Conservation (phyloP, 1,284 basidiomycete species). For the Moesziomyces globuligerus region DNA sequence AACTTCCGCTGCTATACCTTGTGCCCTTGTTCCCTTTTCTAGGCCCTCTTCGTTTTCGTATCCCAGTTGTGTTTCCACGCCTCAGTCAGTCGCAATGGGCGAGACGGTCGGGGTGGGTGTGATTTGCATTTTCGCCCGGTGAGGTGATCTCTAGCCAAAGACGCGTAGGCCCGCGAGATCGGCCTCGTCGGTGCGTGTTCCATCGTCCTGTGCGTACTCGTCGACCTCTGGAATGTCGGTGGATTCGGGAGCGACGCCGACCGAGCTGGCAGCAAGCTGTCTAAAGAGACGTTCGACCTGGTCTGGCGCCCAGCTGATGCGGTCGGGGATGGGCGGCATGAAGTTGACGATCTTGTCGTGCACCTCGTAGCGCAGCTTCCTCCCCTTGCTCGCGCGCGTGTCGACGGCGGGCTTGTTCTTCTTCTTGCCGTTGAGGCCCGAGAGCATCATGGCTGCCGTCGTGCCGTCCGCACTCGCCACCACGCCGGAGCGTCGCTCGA, state of each 20-base stretch:
- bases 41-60: background rate
- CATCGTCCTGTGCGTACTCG: slow-evolving; percentile 13
- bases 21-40: slow-evolving; percentile 1
- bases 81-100: background rate
- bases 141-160: slow-evolving; percentile 17
- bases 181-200: slow-evolving; percentile 10
- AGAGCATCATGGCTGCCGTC: slow-evolving; percentile 24
- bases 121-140: background rate
- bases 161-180: slow-evolving; percentile 37
- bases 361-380: slow-evolving; percentile 63
- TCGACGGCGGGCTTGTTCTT: slow-evolving; percentile 57
- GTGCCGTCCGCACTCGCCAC: slow-evolving; percentile 8
- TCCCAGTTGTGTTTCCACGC: background rate
- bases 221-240: background rate
- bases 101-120: no score
- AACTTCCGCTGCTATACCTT: background rate
- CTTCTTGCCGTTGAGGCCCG: slow-evolving; percentile 22
- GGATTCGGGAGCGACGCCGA: slow-evolving; percentile 10
- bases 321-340: slow-evolving; percentile 62
- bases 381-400: slow-evolving; percentile 61
- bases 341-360: slow-evolving; percentile 65
- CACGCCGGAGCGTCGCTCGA: slow-evolving; percentile 50
- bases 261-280: slow-evolving; percentile 42
- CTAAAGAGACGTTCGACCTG: slow-evolving; percentile 60
- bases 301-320: slow-evolving; percentile 48